Conservation (phyloP, 108 stramenopile species). For the Discostella pseudostelligera region DNA sequence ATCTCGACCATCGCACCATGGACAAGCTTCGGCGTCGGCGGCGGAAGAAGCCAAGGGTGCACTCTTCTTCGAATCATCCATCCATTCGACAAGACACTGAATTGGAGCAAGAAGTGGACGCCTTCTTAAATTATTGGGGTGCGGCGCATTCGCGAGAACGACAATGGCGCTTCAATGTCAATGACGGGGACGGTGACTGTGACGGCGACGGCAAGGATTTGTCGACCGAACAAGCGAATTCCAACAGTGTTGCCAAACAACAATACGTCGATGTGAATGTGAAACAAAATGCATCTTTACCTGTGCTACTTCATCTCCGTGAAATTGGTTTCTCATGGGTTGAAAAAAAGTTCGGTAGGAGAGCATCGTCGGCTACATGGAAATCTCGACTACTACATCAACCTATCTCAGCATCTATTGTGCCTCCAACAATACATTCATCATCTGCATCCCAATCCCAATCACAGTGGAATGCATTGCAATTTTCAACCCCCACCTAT, state of each 20-base stretch:
- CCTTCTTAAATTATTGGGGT: conserved; percentile 4
- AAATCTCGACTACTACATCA: conserved; percentile 13
- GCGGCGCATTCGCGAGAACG: neutral
- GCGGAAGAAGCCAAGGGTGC: neutral
- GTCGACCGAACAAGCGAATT: neutral
- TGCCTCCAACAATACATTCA: neutral
- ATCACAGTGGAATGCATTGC: conserved; percentile 16
- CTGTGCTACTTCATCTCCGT: conserved; percentile 21
- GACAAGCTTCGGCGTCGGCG: conserved; percentile 1
- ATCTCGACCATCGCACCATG: neutral
- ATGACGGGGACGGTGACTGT: neutral
- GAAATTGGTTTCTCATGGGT: conserved; percentile 17
- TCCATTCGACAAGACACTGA: conserved; percentile 5
- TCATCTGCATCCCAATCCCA: no score
- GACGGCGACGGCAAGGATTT: neutral
- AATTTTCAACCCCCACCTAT: conserved; percentile 19
- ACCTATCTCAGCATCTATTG: neutral
- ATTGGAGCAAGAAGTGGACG: conserved; percentile 7
- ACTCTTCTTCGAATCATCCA: neutral
- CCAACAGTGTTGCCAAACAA: neutral
- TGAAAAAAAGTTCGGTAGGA: neutral
- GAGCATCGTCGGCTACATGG: neutral
- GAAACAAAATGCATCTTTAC: conserved; percentile 3
- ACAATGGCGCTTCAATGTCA: neutral
- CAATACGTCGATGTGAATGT: neutral